Percentiles rank a stretch among this genome's conserved stretches.
phyloP scores from a whole-genome alignment of 73 alveolate species.

The Paramecium tetraurelia region DNA sequence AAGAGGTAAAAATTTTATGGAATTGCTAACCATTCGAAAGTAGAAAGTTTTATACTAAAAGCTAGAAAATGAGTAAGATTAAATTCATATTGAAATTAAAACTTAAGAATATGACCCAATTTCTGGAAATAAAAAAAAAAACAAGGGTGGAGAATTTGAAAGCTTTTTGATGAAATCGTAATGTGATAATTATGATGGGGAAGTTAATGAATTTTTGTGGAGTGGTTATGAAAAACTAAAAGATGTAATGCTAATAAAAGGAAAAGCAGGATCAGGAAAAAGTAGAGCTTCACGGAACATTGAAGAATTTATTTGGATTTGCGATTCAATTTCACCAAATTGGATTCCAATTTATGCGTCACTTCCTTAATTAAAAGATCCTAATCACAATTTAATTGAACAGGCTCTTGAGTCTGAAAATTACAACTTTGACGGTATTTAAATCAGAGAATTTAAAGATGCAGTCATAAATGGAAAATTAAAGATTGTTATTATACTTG shows the following conservation, averaged over 20 bases:
- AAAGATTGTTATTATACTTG: background rate
- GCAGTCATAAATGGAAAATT: background rate
- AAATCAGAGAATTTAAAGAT: background rate
- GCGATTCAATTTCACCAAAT: background rate
- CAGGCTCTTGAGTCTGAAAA: background rate
- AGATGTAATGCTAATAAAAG: background rate
- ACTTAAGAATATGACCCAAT: background rate
- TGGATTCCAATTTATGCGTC: background rate
- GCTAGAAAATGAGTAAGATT: background rate
- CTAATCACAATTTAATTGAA: background rate
- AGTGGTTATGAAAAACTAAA: background rate
- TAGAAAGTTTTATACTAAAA: background rate
- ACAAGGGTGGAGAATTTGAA: background rate
- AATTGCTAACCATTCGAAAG: background rate
- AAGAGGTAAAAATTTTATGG: background rate
- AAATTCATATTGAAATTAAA: background rate
- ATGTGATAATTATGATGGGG: background rate
- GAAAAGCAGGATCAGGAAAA: constrained; percentile 19
- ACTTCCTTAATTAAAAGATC: background rate
- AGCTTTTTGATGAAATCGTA: background rate
- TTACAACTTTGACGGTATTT: background rate
- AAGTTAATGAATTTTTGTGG: background rate
- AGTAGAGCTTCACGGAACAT: background rate
- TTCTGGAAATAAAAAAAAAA: background rate
- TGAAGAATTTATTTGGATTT: background rate